Evolutionary conservation across 257 asterid species (phyloP).

Genomic region (Gynochthodes officinalis): DNA sequence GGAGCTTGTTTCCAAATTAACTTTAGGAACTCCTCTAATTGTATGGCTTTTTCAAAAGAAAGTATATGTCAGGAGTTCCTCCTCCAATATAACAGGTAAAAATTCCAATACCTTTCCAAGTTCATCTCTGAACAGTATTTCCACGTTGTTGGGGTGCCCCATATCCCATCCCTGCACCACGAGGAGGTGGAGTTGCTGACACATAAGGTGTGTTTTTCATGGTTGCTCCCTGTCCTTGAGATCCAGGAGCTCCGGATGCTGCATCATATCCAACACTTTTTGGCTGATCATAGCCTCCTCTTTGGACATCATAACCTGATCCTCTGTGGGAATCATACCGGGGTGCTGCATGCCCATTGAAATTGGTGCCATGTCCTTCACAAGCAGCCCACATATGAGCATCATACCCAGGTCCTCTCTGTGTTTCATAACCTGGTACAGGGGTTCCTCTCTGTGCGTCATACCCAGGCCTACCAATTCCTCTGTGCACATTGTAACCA

Average conservation of each 20-base stretch:
- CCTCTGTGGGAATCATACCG: conserved; percentile 48
- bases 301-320: conserved; percentile 43
- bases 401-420: conserved; percentile 43
- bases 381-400: conserved; percentile 32
- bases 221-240: conserved; percentile 54
- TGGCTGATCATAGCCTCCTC: conserved; percentile 40
- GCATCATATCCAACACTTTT: conserved; percentile 37
- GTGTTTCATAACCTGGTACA: conserved; percentile 39
- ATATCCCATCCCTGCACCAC: conserved; percentile 43
- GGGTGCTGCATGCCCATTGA: conserved; percentile 27
- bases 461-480: conserved; percentile 34
- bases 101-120: not conserved
- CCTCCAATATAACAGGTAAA: not conserved
- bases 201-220: conserved; percentile 32
- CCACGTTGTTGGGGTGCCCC: conserved; percentile 49
- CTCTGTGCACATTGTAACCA: conserved; percentile 40
- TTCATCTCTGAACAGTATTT: conserved; percentile 49
- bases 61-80: too few species aligned
- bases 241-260: conserved; percentile 44
- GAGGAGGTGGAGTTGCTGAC: conserved; percentile 39
- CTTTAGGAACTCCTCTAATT: not conserved
- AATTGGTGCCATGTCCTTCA: conserved; percentile 32
- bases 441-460: conserved; percentile 39
- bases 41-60: too few species aligned
- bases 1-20: not conserved